Conservation (phyloP, 2,329 filamentous ascomycete genomes). For the Onygenales sp. region DNA sequence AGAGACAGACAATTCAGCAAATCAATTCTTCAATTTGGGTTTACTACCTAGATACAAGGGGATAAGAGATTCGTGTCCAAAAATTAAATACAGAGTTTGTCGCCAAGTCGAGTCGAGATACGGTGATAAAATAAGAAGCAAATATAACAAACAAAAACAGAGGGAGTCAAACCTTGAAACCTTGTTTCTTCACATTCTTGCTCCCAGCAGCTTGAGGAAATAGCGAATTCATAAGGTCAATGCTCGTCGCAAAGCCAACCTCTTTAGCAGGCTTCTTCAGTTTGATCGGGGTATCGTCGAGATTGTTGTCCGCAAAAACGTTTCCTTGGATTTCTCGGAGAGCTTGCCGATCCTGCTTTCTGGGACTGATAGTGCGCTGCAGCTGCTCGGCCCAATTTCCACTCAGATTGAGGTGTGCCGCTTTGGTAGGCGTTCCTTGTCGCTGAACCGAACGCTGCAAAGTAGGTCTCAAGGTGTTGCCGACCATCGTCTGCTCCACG, state of each 20-base stretch:
- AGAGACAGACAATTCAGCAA: constrained; percentile 27
- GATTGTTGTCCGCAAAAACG: constrained; percentile 42
- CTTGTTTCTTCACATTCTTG: constrained; percentile 48
- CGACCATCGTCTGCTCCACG: constrained; percentile 60
- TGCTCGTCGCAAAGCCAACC: constrained; percentile 71
- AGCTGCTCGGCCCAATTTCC: constrained; percentile 93
- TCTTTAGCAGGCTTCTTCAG: constrained; percentile 17
- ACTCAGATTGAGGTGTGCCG: constrained; percentile 45
- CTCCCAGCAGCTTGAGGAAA: constrained; percentile 58
- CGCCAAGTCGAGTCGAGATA: constrained; percentile 11
- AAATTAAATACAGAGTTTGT: constrained; percentile 15
- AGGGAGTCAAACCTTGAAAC: constrained; percentile 79
- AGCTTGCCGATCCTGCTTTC: constrained; percentile 77
- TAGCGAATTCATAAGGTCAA: constrained; percentile 92
- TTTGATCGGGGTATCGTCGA: constrained; percentile 25
- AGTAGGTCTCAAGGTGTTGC: constrained; percentile 16
- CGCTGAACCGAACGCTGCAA: constrained; percentile 10
- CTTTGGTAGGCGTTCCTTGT: constrained; percentile 42
- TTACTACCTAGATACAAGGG: constrained; percentile 16
- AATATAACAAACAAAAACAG: constrained; percentile 28
- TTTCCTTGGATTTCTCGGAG: constrained; percentile 57
- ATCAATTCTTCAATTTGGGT: constrained; percentile 28
- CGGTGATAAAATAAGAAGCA: constrained; percentile 28
- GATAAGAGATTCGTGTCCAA: neutral
- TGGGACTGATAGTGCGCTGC: constrained; percentile 84